Evolutionary conservation across 164 flowering plant genomes (phyloP).

Genomic region (Stephania cephalantha): DNA sequence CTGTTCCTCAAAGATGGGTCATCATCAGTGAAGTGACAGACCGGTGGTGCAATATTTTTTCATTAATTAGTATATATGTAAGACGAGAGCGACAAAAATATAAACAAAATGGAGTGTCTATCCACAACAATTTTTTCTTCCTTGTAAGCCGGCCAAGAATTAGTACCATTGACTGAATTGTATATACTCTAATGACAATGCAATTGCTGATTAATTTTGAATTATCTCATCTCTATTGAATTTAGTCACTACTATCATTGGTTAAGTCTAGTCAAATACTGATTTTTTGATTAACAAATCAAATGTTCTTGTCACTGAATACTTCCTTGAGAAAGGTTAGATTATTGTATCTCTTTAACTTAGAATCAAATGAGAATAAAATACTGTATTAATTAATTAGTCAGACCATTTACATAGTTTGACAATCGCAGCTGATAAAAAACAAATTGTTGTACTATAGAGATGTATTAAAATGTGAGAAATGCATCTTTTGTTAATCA

Average conservation of each 20-base stretch:
- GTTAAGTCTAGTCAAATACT: neutral
- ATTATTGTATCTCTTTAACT: neutral
- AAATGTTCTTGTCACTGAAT: neutral
- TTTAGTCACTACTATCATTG: too few relatives aligned
- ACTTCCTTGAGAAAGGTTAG: neutral
- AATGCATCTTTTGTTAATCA: too few relatives aligned
- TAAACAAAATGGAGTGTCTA: neutral
- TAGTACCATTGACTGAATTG: neutral
- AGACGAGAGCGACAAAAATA: neutral
- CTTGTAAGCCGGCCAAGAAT: neutral
- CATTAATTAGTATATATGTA: neutral
- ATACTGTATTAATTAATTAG: too few relatives aligned
- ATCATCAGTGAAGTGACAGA: neutral
- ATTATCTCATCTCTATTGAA: neutral
- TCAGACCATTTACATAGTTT: too few relatives aligned
- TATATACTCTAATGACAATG: neutral
- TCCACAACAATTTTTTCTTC: neutral
- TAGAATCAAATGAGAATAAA: neutral
- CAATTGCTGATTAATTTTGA: neutral
- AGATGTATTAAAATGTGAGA: too few relatives aligned
- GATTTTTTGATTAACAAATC: neutral
- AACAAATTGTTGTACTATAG: too few relatives aligned
- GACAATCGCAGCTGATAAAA: too few relatives aligned
- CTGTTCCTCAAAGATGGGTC: neutral
- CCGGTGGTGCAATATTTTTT: neutral